Percentiles rank a stretch among this genome's conserved stretches.
phyloP scores from a whole-genome alignment of 1,284 basidiomycete genomes.

The Neonothopanus nambi region DNA sequence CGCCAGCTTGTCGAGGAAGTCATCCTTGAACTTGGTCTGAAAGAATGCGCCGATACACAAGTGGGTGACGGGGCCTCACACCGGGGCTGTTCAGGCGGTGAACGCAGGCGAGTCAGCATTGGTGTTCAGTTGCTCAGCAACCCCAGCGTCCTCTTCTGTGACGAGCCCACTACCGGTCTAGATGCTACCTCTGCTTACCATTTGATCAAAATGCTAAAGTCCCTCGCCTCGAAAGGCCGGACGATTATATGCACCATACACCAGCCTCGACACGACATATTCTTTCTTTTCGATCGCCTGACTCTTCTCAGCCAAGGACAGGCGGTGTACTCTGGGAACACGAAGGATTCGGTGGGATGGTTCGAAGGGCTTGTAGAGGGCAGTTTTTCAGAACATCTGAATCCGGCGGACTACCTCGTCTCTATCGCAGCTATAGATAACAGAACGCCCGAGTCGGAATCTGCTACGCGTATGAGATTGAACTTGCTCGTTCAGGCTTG shows the following conservation, averaged over 20 bases:
- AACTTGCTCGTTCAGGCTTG: constrained; percentile 30
- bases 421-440: constrained; percentile 46
- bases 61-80: constrained; percentile 44
- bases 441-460: constrained; percentile 38
- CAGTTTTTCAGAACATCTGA: constrained; percentile 30
- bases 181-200: constrained; percentile 51
- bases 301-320: constrained; percentile 44
- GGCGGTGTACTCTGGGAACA: constrained; percentile 43
- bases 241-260: constrained; percentile 51
- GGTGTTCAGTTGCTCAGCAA: constrained; percentile 44
- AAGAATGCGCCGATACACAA: constrained; percentile 42
- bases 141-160: constrained; percentile 48
- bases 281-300: constrained; percentile 44
- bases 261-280: constrained; percentile 53
- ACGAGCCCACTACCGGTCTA: constrained; percentile 43
- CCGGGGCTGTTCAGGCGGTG: constrained; percentile 53
- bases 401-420: constrained; percentile 49
- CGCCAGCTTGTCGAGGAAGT: constrained; percentile 48
- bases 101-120: constrained; percentile 32
- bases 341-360: constrained; percentile 36
- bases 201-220: constrained; percentile 44
- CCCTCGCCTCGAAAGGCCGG: constrained; percentile 44
- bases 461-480: constrained; percentile 27
- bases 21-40: constrained; percentile 48
- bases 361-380: constrained; percentile 36